phyloP scores from a whole-genome alignment of 352 stramenopile species.

The Plasmopara viticola region DNA sequence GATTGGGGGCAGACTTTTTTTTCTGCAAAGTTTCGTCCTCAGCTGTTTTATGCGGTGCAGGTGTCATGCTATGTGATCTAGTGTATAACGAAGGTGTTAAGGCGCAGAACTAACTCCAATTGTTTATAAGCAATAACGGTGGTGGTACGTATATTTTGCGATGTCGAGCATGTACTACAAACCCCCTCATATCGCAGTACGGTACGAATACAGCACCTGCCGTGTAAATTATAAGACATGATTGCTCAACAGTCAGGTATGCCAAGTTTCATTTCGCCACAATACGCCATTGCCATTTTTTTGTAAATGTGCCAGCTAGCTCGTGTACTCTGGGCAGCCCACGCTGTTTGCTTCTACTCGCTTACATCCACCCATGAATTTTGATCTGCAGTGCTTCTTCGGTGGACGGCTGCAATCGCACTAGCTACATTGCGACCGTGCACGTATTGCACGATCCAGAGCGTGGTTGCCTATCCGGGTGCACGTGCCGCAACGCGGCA shows the following conservation, averaged over 20 bases:
- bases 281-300: too few relatives aligned
- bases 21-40: slow-evolving; percentile 3
- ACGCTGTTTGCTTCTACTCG: background rate
- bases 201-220: too few relatives aligned
- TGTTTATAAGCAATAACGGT: slow-evolving; percentile 1
- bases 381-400: background rate
- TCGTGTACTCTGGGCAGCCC: background rate
- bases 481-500: slow-evolving; percentile 10
- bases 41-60: slow-evolving; percentile 22
- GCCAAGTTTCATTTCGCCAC: too few relatives aligned
- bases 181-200: background rate
- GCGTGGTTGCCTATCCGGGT: slow-evolving; percentile 18
- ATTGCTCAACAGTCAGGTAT: too few relatives aligned
- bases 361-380: background rate
- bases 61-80: slow-evolving; percentile 15
- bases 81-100: background rate
- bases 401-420: background rate
- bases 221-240: too few relatives aligned
- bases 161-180: too few relatives aligned
- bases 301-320: too few relatives aligned
- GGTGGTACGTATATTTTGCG: too few relatives aligned
- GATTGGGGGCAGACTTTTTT: slow-evolving; percentile 26
- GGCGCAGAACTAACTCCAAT: slow-evolving; percentile 9
- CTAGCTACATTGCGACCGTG: slow-evolving; percentile 9
- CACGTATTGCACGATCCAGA: slow-evolving; percentile 2